Evolutionary conservation across 2,329 filamentous ascomycete species (phyloP).

Genomic region (Aspergillus sp.): DNA sequence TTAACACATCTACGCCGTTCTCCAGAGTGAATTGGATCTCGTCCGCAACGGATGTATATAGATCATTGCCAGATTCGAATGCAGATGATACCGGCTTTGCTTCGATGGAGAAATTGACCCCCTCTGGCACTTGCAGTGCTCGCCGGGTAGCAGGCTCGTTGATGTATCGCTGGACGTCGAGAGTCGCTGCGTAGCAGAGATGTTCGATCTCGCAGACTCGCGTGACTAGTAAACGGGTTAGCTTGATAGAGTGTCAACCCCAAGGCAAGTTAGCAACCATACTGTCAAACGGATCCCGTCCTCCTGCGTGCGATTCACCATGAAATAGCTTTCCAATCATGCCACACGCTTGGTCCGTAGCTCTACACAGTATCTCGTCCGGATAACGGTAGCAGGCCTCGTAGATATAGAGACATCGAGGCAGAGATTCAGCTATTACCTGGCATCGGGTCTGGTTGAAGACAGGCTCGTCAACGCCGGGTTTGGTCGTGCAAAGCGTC

Average conservation of each 20-base stretch:
- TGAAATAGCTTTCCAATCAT: slow-evolving; percentile 11
- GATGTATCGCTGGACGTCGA: slow-evolving; percentile 12
- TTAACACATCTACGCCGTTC: slow-evolving; percentile 12
- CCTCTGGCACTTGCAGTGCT: slow-evolving; percentile 9
- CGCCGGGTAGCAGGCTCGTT: slow-evolving; percentile 12
- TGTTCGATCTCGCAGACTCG: slow-evolving; percentile 11
- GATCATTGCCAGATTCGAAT: slow-evolving; percentile 8
- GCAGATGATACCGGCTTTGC: slow-evolving; percentile 6
- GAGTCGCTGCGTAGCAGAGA: slow-evolving; percentile 13
- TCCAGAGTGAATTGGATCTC: slow-evolving; percentile 9
- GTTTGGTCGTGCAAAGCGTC: slow-evolving; percentile 41
- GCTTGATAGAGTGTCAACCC: too few relatives aligned
- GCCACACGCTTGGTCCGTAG: slow-evolving; percentile 11
- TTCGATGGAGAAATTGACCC: slow-evolving; percentile 7
- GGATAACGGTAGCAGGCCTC: slow-evolving; percentile 24
- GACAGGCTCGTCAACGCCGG: slow-evolving; percentile 34
- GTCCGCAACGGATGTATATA: slow-evolving; percentile 5
- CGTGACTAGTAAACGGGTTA: slow-evolving; percentile 9
- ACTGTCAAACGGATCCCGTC: slow-evolving; percentile 19
- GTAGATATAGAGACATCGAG: slow-evolving; percentile 38
- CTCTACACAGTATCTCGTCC: slow-evolving; percentile 13
- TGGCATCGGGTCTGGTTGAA: slow-evolving; percentile 42
- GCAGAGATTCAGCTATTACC: slow-evolving; percentile 39
- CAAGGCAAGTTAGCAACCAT: background rate
- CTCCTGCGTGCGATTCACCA: slow-evolving; percentile 12